phyloP scores from a whole-genome alignment of 768 basidiomycete species.

The Serendipita sp. region DNA sequence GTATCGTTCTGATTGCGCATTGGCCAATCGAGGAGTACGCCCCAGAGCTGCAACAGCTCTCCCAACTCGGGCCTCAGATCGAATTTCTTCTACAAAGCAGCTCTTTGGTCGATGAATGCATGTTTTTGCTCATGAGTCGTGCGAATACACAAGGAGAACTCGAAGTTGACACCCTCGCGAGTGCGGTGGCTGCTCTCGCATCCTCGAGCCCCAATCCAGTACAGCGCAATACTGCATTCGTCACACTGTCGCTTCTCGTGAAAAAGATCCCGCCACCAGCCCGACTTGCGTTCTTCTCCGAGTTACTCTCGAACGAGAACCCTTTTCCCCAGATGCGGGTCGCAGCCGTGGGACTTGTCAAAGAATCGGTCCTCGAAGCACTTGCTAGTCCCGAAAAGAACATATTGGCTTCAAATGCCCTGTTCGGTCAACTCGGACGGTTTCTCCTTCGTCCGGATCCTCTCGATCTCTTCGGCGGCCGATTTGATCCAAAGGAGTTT shows the following conservation, averaged over 20 bases:
- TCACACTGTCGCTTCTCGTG: slow-evolving; percentile 26
- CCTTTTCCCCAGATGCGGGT: slow-evolving; percentile 51
- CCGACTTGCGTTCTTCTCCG: slow-evolving; percentile 37
- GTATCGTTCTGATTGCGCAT: neutral
- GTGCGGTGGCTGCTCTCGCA: slow-evolving; percentile 23
- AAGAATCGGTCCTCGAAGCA: slow-evolving; percentile 45
- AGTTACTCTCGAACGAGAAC: slow-evolving; percentile 25
- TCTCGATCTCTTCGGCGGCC: slow-evolving; percentile 28
- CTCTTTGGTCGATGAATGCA: neutral
- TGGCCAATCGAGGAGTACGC: neutral
- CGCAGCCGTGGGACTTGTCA: slow-evolving; percentile 50
- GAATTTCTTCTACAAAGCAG: neutral
- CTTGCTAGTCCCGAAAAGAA: slow-evolving; percentile 18
- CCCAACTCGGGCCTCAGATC: neutral
- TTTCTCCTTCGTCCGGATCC: slow-evolving; percentile 43
- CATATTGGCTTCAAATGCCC: neutral
- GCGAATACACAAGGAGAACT: neutral
- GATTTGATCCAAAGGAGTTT: slow-evolving; percentile 27
- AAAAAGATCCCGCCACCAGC: slow-evolving; percentile 25
- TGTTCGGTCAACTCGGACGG: slow-evolving; percentile 28
- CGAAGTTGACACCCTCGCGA: neutral
- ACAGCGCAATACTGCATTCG: slow-evolving; percentile 41
- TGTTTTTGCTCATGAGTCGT: neutral
- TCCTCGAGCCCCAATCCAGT: slow-evolving; percentile 44
- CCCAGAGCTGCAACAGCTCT: neutral